phyloP scores from a whole-genome alignment of 106 monocot species.

The Acorus gramineus region DNA sequence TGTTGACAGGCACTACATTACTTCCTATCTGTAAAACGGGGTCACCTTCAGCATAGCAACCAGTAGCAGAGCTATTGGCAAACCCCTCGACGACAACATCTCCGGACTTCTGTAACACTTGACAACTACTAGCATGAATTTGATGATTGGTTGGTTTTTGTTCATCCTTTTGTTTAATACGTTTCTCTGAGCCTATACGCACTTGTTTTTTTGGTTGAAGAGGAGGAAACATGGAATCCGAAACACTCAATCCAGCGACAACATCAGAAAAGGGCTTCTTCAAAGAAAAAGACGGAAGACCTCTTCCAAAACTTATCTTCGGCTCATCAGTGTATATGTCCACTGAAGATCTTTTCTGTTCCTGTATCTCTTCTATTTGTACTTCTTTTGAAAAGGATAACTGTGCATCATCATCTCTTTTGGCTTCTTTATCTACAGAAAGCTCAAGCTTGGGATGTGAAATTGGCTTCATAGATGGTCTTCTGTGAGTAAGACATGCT shows the following conservation, averaged over 20 bases:
- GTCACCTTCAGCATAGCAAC: slow-evolving; percentile 14
- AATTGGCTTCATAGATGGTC: slow-evolving; percentile 9
- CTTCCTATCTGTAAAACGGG: slow-evolving; percentile 74
- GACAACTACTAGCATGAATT: slow-evolving; percentile 11
- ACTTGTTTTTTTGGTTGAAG: slow-evolving; percentile 40
- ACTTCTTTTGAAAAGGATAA: slow-evolving; percentile 10
- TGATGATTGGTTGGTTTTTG: slow-evolving; percentile 21
- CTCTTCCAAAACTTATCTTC: slow-evolving; percentile 60
- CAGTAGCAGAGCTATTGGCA: slow-evolving; percentile 8
- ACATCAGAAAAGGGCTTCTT: slow-evolving; percentile 95
- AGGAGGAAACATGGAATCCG: slow-evolving; percentile 34
- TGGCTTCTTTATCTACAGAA: slow-evolving; percentile 12
- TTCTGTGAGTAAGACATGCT: slow-evolving; percentile 1
- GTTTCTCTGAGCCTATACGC: slow-evolving; percentile 25
- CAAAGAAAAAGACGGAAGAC: slow-evolving; percentile 59
- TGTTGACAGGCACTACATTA: slow-evolving; percentile 63
- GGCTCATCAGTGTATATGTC: slow-evolving; percentile 19
- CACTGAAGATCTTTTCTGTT: slow-evolving; percentile 11
- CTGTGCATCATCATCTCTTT: slow-evolving; percentile 17
- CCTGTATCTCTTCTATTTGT: slow-evolving; percentile 12
- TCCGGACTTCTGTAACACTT: slow-evolving; percentile 19
- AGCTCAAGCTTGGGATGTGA: slow-evolving; percentile 3
- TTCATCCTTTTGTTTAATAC: slow-evolving; percentile 1
- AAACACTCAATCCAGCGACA: slow-evolving; percentile 48
- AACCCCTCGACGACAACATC: slow-evolving; percentile 11